These are phyloP conservation scores for Tylopilus sp. DNA, from an alignment of 1,284 basidiomycete genomes.

Conservation along the genomic window DNA sequence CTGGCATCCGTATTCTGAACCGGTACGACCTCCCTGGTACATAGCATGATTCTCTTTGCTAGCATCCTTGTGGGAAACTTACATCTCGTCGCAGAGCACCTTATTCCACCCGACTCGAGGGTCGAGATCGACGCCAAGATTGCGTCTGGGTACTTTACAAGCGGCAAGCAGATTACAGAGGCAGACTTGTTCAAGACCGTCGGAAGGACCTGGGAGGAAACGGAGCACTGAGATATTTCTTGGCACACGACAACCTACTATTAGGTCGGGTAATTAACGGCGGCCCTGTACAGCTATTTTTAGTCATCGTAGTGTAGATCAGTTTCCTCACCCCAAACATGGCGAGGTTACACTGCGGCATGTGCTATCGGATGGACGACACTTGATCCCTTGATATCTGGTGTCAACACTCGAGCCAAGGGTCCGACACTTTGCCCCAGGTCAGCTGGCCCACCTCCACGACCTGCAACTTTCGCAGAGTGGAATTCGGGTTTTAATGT, in stretches of 20 bases:
- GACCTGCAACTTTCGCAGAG: no score
- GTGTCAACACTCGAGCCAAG: no score
- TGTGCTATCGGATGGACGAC: no score
- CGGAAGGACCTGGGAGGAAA: constrained; percentile 86
- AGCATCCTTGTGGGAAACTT: neutral
- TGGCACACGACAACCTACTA: neutral
- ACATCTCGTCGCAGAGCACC: constrained; percentile 48
- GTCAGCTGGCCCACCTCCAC: no score
- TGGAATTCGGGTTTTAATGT: no score
- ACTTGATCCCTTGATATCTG: no score
- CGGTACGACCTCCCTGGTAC: constrained; percentile 82
- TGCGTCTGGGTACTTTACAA: constrained; percentile 87
- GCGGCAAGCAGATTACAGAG: constrained; percentile 70
- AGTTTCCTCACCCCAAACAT: neutral
- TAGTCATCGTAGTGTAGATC: constrained; percentile 3
- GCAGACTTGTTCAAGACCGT: constrained; percentile 82
- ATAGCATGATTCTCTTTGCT: constrained; percentile 12
- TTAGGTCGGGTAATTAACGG: neutral
- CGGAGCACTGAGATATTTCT: constrained; percentile 51
- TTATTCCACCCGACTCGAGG: constrained; percentile 87
- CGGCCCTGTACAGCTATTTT: neutral
- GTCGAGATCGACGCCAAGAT: constrained; percentile 97
- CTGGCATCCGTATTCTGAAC: constrained; percentile 79
- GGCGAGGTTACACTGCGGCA: no score
- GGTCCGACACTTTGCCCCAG: no score